Conservation (phyloP, 176 grass and related monocot species). For the Oryza longistaminata region DNA sequence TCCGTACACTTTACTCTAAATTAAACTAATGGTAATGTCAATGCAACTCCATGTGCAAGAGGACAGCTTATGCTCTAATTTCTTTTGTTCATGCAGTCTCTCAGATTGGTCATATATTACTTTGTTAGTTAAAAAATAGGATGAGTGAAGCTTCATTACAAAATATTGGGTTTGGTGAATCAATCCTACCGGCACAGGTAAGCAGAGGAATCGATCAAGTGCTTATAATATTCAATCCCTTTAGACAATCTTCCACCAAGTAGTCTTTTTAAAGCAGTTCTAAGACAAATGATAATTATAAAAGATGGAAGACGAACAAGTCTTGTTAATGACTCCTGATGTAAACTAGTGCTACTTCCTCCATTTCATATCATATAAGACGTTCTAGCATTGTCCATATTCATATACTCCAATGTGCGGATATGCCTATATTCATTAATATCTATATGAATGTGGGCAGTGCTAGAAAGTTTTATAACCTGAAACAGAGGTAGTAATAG, state of each 20-base stretch:
- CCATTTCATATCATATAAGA: too few species aligned
- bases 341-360: not conserved
- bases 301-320: not conserved
- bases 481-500: too few species aligned
- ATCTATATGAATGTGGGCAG: too few species aligned
- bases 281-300: not conserved
- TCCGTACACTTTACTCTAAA: too few species aligned
- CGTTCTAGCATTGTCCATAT: too few species aligned
- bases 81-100: conserved; percentile 29
- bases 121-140: conserved; percentile 9
- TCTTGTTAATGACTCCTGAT: conserved; percentile 17
- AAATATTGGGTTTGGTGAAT: conserved; percentile 54
- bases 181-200: conserved; percentile 40
- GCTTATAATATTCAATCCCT: conserved; percentile 4
- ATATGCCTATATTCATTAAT: too few species aligned
- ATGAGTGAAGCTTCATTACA: not conserved
- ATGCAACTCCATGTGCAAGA: conserved; percentile 42
- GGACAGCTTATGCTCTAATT: conserved; percentile 34
- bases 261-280: conserved; percentile 41
- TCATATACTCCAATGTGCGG: too few species aligned
- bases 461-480: too few species aligned
- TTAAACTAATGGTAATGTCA: conserved; percentile 29
- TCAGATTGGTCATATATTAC: conserved; percentile 37
- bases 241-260: conserved; percentile 24
- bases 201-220: conserved; percentile 37